Evolutionary conservation across 2,329 filamentous ascomycete species (phyloP).

Genomic region (Tolypocladium sp.): DNA sequence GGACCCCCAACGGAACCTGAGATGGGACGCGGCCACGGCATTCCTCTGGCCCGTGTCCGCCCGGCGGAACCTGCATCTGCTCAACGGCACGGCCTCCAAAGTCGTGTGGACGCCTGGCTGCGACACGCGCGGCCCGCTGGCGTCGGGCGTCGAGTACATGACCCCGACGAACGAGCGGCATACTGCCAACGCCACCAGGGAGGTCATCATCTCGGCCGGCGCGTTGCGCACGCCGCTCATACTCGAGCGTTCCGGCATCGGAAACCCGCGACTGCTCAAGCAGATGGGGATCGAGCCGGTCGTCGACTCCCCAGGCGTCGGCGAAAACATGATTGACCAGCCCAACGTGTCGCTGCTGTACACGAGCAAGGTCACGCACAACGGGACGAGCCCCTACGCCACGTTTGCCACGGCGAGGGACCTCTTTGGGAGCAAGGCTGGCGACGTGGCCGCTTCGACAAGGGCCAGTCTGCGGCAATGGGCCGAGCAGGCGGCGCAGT

Average conservation of each 20-base stretch:
- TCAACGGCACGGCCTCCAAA: slow-evolving; percentile 25
- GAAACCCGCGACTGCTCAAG: slow-evolving; percentile 30
- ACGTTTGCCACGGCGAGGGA: slow-evolving; percentile 24
- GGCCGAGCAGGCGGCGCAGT: slow-evolving; percentile 17
- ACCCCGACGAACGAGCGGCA: slow-evolving; percentile 22
- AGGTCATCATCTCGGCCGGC: slow-evolving; percentile 39
- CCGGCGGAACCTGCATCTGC: slow-evolving; percentile 26
- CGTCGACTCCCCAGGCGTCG: slow-evolving; percentile 39
- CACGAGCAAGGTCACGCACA: slow-evolving; percentile 8
- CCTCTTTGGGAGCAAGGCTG: slow-evolving; percentile 19
- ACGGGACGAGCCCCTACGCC: slow-evolving; percentile 19
- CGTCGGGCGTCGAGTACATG: slow-evolving; percentile 26
- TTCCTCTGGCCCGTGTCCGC: slow-evolving; percentile 28
- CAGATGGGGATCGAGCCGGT: slow-evolving; percentile 31
- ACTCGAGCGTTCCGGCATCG: slow-evolving; percentile 44
- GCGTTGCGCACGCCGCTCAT: slow-evolving; percentile 41
- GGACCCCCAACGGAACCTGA: slow-evolving; percentile 23
- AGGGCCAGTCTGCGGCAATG: slow-evolving; percentile 16
- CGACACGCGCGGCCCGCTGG: slow-evolving; percentile 7
- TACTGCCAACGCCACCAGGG: slow-evolving; percentile 29
- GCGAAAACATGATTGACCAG: slow-evolving; percentile 44
- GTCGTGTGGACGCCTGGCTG: slow-evolving; percentile 16
- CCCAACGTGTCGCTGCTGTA: slow-evolving; percentile 21
- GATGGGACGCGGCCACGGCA: slow-evolving; percentile 30
- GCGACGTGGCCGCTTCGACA: slow-evolving; percentile 13